Conservation (phyloP, 805 yeast genomes). For the Metschnikowia proteae region DNA sequence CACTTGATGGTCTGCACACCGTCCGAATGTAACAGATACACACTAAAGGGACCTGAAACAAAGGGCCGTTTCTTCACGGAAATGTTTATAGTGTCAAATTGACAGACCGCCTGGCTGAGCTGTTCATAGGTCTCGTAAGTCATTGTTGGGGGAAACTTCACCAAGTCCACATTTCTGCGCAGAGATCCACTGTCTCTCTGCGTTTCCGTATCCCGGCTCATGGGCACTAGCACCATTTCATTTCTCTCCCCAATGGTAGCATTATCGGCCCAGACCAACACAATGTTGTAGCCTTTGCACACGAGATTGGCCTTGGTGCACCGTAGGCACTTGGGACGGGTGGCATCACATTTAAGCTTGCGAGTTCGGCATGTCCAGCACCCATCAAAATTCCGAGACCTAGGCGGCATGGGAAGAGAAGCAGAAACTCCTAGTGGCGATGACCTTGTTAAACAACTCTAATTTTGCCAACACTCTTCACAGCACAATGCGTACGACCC, state of each 20-base stretch:
- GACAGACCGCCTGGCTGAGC: conserved; percentile 36
- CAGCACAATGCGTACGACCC: background rate
- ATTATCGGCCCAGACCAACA: conserved; percentile 45
- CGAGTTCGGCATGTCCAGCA: conserved; percentile 55
- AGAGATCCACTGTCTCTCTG: conserved; percentile 31
- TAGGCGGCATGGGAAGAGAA: conserved; percentile 12
- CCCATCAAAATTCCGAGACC: conserved; percentile 43
- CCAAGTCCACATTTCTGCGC: conserved; percentile 45
- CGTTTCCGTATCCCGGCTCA: conserved; percentile 18
- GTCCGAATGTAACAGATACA: background rate
- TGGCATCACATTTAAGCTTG: conserved; percentile 51
- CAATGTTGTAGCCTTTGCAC: conserved; percentile 50
- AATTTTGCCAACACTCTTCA: background rate
- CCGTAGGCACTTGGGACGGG: conserved; percentile 43
- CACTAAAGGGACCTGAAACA: conserved; percentile 11
- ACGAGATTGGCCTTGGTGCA: conserved; percentile 42
- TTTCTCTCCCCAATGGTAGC: conserved; percentile 27
- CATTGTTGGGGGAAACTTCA: conserved; percentile 34
- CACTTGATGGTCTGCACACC: background rate
- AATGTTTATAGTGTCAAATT: conserved; percentile 22
- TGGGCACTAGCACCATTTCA: conserved; percentile 16
- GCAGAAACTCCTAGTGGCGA: background rate
- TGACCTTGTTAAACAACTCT: background rate
- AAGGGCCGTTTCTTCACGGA: background rate
- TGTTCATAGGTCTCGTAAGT: conserved; percentile 37